phyloP scores from a whole-genome alignment of 495 filamentous ascomycete species.

The Chaetomium fimeti region DNA sequence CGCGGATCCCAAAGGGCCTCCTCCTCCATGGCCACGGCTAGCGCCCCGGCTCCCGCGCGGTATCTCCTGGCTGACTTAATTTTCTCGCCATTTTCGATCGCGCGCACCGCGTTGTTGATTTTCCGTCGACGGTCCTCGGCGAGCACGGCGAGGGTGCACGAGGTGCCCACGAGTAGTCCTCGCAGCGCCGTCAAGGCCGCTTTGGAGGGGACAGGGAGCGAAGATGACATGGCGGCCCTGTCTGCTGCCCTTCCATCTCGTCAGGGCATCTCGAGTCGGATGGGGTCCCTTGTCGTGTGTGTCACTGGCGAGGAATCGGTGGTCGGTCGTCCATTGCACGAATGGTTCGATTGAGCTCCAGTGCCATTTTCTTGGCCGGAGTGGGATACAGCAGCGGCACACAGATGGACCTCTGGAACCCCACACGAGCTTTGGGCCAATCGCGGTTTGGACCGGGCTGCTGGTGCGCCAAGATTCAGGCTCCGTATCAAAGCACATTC shows the following conservation, averaged over 20 bases:
- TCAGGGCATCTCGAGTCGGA: slow-evolving; percentile 28
- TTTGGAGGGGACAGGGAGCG: slow-evolving; percentile 54
- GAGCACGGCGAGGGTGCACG: slow-evolving; percentile 53
- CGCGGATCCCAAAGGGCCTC: slow-evolving; percentile 26
- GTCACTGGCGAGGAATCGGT: not conserved
- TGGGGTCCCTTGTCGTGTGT: slow-evolving; percentile 11
- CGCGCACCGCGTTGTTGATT: slow-evolving; percentile 46
- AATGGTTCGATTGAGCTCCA: slow-evolving; percentile 8
- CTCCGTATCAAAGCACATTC: not conserved
- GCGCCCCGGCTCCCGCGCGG: slow-evolving; percentile 32
- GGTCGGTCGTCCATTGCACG: not conserved
- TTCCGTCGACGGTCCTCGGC: slow-evolving; percentile 55
- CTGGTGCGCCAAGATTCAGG: not conserved
- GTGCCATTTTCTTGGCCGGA: slow-evolving; percentile 7
- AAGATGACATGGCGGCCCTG: slow-evolving; percentile 39
- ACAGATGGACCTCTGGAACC: slow-evolving; percentile 12
- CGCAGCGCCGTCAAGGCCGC: slow-evolving; percentile 53
- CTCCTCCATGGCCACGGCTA: slow-evolving; percentile 54
- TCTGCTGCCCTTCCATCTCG: slow-evolving; percentile 27
- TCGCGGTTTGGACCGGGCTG: not conserved
- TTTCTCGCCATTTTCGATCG: slow-evolving; percentile 48
- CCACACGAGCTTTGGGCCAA: slow-evolving; percentile 16
- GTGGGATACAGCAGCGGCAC: slow-evolving; percentile 17
- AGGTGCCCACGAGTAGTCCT: slow-evolving; percentile 51
- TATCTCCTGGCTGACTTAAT: slow-evolving; percentile 46